Percentiles rank a stretch among this genome's conserved stretches.
Conservation (phyloP, 2,329 filamentous ascomycete genomes). For the Ascochyta pisi region DNA sequence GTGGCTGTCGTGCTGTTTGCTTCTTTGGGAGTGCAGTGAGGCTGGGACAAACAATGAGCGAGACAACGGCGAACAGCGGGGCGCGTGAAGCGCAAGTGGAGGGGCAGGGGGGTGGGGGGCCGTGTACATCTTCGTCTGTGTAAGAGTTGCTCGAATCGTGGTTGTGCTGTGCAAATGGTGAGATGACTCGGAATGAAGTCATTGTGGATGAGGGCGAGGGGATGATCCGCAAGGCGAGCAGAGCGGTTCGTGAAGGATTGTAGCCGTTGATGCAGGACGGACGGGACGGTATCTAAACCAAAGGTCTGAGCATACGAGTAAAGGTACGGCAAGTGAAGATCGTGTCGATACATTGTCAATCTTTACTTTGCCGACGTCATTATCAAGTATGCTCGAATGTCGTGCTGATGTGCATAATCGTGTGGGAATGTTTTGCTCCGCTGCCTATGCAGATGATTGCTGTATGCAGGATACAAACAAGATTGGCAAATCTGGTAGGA, state of each 20-base stretch:
- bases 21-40: slow-evolving; percentile 7
- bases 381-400: too few relatives aligned
- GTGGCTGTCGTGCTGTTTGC: slow-evolving; percentile 11
- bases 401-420: too few relatives aligned
- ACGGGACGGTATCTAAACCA: background rate
- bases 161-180: background rate
- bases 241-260: background rate
- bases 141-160: background rate
- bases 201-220: background rate
- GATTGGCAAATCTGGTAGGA: too few relatives aligned
- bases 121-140: background rate
- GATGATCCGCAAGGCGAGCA: slow-evolving; percentile 4
- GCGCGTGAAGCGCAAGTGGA: slow-evolving; percentile 8
- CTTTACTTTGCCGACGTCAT: too few relatives aligned
- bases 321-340: background rate
- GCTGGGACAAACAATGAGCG: background rate
- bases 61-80: background rate
- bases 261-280: background rate
- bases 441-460: too few relatives aligned
- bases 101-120: background rate
- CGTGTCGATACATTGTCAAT: background rate
- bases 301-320: background rate
- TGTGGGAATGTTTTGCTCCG: too few relatives aligned
- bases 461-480: too few relatives aligned
- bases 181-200: slow-evolving; percentile 3